phyloP scores from a whole-genome alignment of 257 asterid species.

The Solanum chiquidenum region DNA sequence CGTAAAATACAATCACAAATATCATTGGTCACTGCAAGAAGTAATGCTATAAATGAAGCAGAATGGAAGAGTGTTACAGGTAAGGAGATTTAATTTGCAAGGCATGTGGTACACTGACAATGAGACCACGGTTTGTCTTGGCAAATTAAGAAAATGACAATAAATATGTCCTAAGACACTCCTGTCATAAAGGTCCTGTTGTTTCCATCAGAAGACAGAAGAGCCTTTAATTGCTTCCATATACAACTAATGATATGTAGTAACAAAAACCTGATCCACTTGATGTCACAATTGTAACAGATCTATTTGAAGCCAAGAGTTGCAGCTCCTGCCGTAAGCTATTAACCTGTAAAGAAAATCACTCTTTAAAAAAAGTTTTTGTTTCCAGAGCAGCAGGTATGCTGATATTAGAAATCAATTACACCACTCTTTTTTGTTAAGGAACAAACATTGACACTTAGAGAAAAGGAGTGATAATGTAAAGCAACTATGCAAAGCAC shows the following conservation, averaged over 20 bases:
- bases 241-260: not conserved
- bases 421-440: not conserved
- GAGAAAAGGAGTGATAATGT: not conserved
- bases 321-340: constrained; percentile 74
- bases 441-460: not conserved
- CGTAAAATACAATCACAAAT: not conserved
- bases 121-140: not conserved
- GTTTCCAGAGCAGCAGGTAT: not conserved
- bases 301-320: constrained; percentile 45
- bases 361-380: not conserved
- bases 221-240: not conserved
- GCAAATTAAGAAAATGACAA: not conserved
- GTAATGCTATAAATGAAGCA: not conserved
- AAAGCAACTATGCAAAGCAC: not conserved
- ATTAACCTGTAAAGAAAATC: constrained; percentile 46
- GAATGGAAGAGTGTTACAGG: not conserved
- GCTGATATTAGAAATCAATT: not conserved
- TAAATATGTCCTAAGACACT: not conserved
- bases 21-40: not conserved
- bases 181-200: not conserved
- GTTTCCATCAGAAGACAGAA: not conserved
- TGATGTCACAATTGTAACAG: constrained; percentile 67
- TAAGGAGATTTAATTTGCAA: not conserved
- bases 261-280: constrained; percentile 57
- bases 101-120: not conserved